These are phyloP conservation scores for Acacia confusa DNA, from an alignment of 306 rosid genomes.

Conservation along the genomic window DNA sequence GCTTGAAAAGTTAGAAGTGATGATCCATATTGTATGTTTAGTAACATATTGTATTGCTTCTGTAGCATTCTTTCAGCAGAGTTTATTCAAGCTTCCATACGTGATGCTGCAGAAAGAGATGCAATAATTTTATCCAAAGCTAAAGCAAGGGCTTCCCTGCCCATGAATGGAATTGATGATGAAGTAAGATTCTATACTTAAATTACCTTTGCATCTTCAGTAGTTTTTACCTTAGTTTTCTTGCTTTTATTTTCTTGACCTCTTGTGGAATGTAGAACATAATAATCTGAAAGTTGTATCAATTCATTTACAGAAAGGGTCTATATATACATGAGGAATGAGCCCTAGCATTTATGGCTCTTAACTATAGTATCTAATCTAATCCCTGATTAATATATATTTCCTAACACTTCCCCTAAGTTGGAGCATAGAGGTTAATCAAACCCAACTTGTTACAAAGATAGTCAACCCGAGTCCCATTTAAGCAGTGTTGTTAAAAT, in stretches of 20 bases:
- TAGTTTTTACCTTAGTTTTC: not conserved
- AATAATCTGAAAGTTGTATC: too few relatives aligned
- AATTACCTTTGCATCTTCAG: not conserved
- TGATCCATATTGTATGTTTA: conserved; percentile 7
- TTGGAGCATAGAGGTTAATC: too few relatives aligned
- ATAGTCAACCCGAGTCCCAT: too few relatives aligned
- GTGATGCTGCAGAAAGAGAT: conserved; percentile 76
- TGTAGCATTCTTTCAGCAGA: conserved; percentile 99
- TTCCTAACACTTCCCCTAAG: too few relatives aligned
- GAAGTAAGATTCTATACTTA: conserved; percentile 57
- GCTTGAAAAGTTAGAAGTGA: conserved; percentile 12
- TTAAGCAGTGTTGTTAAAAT: too few relatives aligned
- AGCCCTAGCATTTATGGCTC: too few relatives aligned
- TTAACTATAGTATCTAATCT: too few relatives aligned
- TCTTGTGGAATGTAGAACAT: not conserved
- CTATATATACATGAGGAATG: too few relatives aligned
- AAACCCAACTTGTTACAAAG: too few relatives aligned
- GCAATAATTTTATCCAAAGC: conserved; percentile 66
- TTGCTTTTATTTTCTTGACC: conserved; percentile 21
- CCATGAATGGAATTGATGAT: conserved; percentile 73
- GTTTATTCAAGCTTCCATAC: conserved; percentile 79
- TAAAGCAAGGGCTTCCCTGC: conserved; percentile 72
- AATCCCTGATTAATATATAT: too few relatives aligned
- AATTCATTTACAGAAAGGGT: too few relatives aligned
- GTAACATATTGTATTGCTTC: conserved; percentile 56